Conservation (phyloP, 495 filamentous ascomycete species). For the Achaetomiella virescens region DNA sequence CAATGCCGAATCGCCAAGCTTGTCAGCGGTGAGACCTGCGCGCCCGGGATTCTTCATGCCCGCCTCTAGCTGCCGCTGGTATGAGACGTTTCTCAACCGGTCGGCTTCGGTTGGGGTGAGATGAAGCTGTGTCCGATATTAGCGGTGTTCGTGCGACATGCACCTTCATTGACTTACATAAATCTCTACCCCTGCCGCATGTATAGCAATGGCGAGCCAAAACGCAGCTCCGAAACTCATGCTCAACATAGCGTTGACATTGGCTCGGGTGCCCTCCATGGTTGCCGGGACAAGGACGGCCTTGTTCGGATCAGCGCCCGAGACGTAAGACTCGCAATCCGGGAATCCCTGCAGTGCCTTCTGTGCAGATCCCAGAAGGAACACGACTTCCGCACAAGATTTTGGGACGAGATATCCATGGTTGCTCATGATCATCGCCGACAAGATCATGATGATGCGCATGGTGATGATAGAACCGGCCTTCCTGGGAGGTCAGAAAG, state of each 20-base stretch:
- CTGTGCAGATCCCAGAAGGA: slow-evolving; percentile 10
- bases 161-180: slow-evolving; percentile 36
- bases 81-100: slow-evolving; percentile 42
- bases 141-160: not conserved
- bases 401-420: slow-evolving; percentile 29
- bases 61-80: slow-evolving; percentile 45
- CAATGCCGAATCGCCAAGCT: slow-evolving; percentile 37
- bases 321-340: slow-evolving; percentile 28
- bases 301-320: slow-evolving; percentile 15
- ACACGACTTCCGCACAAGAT: slow-evolving; percentile 38
- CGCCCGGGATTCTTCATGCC: slow-evolving; percentile 44
- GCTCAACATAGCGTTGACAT: slow-evolving; percentile 31
- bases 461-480: slow-evolving; percentile 45
- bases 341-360: slow-evolving; percentile 30
- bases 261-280: slow-evolving; percentile 14
- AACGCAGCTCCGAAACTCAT: slow-evolving; percentile 38
- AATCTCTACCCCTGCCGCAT: slow-evolving; percentile 47
- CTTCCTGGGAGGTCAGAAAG: slow-evolving; percentile 1
- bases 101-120: slow-evolving; percentile 46
- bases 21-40: slow-evolving; percentile 41
- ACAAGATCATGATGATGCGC: slow-evolving; percentile 36
- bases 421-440: slow-evolving; percentile 23
- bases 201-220: slow-evolving; percentile 43
- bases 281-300: slow-evolving; percentile 26
- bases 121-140: slow-evolving; percentile 25